A percentile compares a stretch with the other conserved stretches of the same genome.
Evolutionary conservation across 805 yeast species (phyloP).

Genomic region (Sungouiozyma intestinalis): DNA sequence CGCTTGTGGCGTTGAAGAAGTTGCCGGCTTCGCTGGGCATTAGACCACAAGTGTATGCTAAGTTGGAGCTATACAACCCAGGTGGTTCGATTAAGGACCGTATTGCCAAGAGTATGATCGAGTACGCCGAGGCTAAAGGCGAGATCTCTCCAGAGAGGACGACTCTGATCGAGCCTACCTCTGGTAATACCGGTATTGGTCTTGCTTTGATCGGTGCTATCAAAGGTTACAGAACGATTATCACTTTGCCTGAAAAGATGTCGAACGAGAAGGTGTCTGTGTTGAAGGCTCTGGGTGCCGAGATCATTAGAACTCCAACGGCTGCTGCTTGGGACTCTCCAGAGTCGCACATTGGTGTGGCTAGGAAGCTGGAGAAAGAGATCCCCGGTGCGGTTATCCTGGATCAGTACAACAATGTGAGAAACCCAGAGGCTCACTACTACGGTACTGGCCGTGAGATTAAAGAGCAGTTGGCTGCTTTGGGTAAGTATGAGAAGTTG

Average conservation of each 20-base stretch:
- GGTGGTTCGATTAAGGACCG: constrained; percentile 89
- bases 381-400: constrained; percentile 76
- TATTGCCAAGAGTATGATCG: constrained; percentile 78
- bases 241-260: constrained; percentile 87
- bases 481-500: constrained; percentile 40
- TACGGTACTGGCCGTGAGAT: constrained; percentile 78
- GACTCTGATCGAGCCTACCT: constrained; percentile 80
- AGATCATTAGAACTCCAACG: constrained; percentile 82
- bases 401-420: constrained; percentile 70
- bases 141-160: constrained; percentile 67
- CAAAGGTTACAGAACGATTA: constrained; percentile 75
- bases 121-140: constrained; percentile 72
- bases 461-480: constrained; percentile 56
- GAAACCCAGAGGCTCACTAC: constrained; percentile 79
- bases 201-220: constrained; percentile 81
- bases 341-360: constrained; percentile 85
- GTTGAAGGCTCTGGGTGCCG: constrained; percentile 82
- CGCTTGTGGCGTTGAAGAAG: constrained; percentile 61
- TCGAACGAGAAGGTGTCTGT: constrained; percentile 84
- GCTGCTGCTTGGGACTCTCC: constrained; percentile 92
- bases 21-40: constrained; percentile 69
- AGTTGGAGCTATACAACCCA: constrained; percentile 74
- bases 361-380: constrained; percentile 66
- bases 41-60: constrained; percentile 61
- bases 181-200: constrained; percentile 89